Evolutionary conservation across 2,329 filamentous ascomycete genomes (phyloP).

Genomic region (Chrysoporthe puriensis): DNA sequence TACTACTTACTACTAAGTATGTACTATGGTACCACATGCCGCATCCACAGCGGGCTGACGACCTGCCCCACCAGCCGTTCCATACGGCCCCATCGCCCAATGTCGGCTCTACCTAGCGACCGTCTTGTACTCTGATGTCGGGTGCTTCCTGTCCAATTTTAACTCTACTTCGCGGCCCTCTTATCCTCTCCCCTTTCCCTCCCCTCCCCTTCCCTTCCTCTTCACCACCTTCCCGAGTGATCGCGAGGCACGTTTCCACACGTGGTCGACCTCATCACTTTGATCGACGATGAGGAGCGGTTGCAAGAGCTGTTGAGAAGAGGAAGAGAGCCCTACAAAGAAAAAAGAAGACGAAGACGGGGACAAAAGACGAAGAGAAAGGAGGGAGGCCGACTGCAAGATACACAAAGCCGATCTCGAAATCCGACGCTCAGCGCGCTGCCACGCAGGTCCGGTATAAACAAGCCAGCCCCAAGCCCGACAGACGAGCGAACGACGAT

Average conservation of each 20-base stretch:
- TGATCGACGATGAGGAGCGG: conserved; percentile 27
- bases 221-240: conserved; percentile 25
- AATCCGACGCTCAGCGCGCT: not conserved
- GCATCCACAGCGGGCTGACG: conserved; percentile 4
- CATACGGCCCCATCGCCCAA: conserved; percentile 2
- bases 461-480: not conserved
- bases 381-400: conserved; percentile 13
- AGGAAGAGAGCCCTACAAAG: conserved; percentile 9
- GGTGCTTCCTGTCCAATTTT: conserved; percentile 16
- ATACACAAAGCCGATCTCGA: not conserved
- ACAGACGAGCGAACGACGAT: not conserved
- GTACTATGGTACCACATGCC: not conserved
- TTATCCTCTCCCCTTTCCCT: conserved; percentile 2
- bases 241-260: conserved; percentile 29
- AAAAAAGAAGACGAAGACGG: not conserved
- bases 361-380: not conserved
- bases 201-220: conserved; percentile 9
- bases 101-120: not conserved
- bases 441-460: not conserved
- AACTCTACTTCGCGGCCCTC: not conserved
- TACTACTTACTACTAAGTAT: no score
- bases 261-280: conserved; percentile 30
- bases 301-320: conserved; percentile 17
- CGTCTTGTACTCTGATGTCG: conserved; percentile 8
- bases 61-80: conserved; percentile 5